These are phyloP conservation scores for Ophiocordyceps camponoti-leonardi DNA, from an alignment of 2,329 filamentous ascomycete species.

Conservation along the genomic window DNA sequence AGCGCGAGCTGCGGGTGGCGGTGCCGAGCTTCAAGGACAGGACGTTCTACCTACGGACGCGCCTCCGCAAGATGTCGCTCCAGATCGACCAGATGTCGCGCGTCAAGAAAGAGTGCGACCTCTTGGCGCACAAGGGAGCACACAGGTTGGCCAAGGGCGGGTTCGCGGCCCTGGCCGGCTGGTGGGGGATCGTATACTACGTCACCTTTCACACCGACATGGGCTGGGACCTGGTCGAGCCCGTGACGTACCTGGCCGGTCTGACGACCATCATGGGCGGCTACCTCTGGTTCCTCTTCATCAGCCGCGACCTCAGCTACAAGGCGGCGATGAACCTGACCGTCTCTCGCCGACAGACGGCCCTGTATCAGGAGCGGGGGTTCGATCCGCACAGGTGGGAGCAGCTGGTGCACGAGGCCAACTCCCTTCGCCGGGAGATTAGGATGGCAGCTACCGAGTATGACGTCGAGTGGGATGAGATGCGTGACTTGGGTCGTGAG, in stretches of 20 bases:
- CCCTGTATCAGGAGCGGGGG: slow-evolving; percentile 57
- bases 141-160: slow-evolving; percentile 68
- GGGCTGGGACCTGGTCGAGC: slow-evolving; percentile 85
- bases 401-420: slow-evolving; percentile 60
- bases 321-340: slow-evolving; percentile 76
- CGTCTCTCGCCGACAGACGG: slow-evolving; percentile 58
- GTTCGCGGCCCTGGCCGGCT: slow-evolving; percentile 53
- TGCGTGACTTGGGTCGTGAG: slow-evolving; percentile 51
- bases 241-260: slow-evolving; percentile 78
- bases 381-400: slow-evolving; percentile 71
- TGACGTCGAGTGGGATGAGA: slow-evolving; percentile 79
- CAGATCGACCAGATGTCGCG: slow-evolving; percentile 52
- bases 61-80: slow-evolving; percentile 53
- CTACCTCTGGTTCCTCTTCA: slow-evolving; percentile 87
- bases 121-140: slow-evolving; percentile 57
- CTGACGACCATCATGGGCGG: slow-evolving; percentile 73
- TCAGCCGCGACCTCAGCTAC: slow-evolving; percentile 80
- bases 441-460: slow-evolving; percentile 70
- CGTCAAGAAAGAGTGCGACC: slow-evolving; percentile 69
- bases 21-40: slow-evolving; percentile 80
- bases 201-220: slow-evolving; percentile 54
- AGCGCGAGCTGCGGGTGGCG: slow-evolving; percentile 51
- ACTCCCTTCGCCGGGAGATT: slow-evolving; percentile 61
- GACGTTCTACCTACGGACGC: slow-evolving; percentile 73
- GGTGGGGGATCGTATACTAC: slow-evolving; percentile 73